Conservation (phyloP, 345 rosid genomes). For the Eucalyptus pumila region DNA sequence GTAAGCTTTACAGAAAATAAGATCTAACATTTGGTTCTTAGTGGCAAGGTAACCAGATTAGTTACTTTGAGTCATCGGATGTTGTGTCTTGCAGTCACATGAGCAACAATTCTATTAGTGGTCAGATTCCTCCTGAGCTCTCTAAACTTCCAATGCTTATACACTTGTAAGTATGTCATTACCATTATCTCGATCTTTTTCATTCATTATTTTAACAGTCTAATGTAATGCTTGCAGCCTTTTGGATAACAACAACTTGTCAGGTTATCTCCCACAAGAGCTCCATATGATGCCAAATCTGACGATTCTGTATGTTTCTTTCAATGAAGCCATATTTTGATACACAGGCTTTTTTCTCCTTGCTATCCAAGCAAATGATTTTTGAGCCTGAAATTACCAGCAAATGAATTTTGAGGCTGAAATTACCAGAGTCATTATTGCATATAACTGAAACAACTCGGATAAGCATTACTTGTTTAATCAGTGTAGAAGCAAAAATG, state of each 20-base stretch:
- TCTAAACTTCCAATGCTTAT: conserved; percentile 53
- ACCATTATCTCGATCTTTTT: background rate
- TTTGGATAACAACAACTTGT: conserved; percentile 84
- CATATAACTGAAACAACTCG: background rate
- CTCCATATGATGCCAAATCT: conserved; percentile 47
- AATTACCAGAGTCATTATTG: background rate
- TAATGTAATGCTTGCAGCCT: conserved; percentile 40
- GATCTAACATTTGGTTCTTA: background rate
- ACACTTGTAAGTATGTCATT: conserved; percentile 69
- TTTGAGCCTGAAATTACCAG: too few species aligned
- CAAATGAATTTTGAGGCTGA: background rate
- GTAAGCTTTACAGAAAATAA: conserved; percentile 30
- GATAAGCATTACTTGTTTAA: background rate
- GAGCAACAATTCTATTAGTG: conserved; percentile 93
- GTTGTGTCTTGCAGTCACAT: conserved; percentile 63
- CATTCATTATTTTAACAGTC: background rate
- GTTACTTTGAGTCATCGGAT: background rate
- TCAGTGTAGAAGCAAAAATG: background rate
- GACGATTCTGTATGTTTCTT: conserved; percentile 57
- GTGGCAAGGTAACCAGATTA: background rate
- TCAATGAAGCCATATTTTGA: background rate
- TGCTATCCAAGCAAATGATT: background rate
- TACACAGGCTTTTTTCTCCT: background rate
- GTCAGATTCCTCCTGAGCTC: conserved; percentile 80
- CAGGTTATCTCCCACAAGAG: conserved; percentile 82